Conservation (phyloP, 2,329 filamentous ascomycete genomes). For the Fusarium incarnatum region DNA sequence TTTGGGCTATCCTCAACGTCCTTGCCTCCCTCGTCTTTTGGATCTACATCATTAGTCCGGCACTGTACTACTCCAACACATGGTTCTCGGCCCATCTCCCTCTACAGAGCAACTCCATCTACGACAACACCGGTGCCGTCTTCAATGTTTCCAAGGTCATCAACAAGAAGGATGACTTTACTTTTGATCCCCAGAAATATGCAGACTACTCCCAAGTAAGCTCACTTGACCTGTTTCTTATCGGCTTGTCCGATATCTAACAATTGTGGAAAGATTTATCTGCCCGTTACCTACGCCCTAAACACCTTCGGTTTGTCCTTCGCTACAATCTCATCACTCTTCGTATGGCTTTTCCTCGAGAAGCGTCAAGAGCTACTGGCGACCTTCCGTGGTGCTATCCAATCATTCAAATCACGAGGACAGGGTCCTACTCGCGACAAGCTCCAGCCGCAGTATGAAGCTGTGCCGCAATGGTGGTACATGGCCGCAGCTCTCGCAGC, state of each 20-base stretch:
- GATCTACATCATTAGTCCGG: conserved; percentile 58
- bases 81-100: conserved; percentile 66
- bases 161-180: conserved; percentile 53
- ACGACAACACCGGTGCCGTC: conserved; percentile 61
- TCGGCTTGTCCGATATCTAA: no score
- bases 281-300: conserved; percentile 58
- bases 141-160: conserved; percentile 65
- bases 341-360: conserved; percentile 49
- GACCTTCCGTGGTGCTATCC: conserved; percentile 9
- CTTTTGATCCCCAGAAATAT: conserved; percentile 62
- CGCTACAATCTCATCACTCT: conserved; percentile 58
- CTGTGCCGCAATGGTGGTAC: conserved; percentile 48
- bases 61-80: conserved; percentile 61
- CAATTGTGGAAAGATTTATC: conserved; percentile 51
- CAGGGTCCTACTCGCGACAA: neutral
- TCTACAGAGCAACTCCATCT: conserved; percentile 63
- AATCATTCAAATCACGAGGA: neutral
- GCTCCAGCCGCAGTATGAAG: conserved; percentile 31
- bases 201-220: conserved; percentile 61
- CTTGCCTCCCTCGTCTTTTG: conserved; percentile 61
- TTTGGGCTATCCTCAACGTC: conserved; percentile 62
- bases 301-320: conserved; percentile 66
- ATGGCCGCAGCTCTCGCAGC: conserved; percentile 27
- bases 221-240: neutral
- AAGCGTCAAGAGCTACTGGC: conserved; percentile 44